A percentile compares a stretch with the other conserved stretches of the same genome.
Conservation (phyloP, 2,329 filamentous ascomycete species). For the Fusarium decemcellulare region DNA sequence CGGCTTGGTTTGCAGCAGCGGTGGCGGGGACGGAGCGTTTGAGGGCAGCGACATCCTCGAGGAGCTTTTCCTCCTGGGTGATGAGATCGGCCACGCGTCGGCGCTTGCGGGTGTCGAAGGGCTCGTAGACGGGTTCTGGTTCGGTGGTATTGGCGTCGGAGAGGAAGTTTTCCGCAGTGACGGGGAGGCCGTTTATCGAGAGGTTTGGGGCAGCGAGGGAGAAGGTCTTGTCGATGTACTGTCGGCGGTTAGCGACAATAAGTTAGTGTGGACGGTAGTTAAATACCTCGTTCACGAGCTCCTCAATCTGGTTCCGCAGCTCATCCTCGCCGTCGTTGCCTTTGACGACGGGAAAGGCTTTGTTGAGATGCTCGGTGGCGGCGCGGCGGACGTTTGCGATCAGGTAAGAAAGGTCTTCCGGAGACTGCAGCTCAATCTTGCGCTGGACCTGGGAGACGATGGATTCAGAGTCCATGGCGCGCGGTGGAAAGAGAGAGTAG, state of each 20-base stretch:
- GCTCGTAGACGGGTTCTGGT: constrained; percentile 63
- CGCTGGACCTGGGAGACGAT: constrained; percentile 67
- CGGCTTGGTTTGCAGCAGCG: constrained; percentile 60
- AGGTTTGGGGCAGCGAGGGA: constrained; percentile 71
- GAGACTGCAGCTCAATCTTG: constrained; percentile 85
- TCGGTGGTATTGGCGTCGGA: constrained; percentile 36
- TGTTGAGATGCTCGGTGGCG: constrained; percentile 76
- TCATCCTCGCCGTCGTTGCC: constrained; percentile 65
- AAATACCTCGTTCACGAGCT: constrained; percentile 70
- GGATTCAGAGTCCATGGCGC: constrained; percentile 53
- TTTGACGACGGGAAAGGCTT: constrained; percentile 76
- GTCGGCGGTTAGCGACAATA: not conserved
- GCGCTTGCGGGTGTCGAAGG: constrained; percentile 72
- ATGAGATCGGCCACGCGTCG: constrained; percentile 72
- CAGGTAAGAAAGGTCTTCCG: constrained; percentile 80
- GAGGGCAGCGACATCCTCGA: constrained; percentile 74
- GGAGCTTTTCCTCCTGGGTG: constrained; percentile 73
- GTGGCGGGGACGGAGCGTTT: constrained; percentile 66
- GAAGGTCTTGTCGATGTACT: constrained; percentile 76
- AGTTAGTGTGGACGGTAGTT: constrained; percentile 1
- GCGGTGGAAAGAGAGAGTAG: not conserved
- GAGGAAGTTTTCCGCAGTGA: constrained; percentile 59
- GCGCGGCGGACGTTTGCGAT: constrained; percentile 78
- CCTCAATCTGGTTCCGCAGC: constrained; percentile 70
- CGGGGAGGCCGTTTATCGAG: constrained; percentile 72